Evolutionary conservation across 2,329 filamentous ascomycete genomes (phyloP), one percentile per base, ranked within the genome.

Genomic region (Fusarium verrucosum): DNA sequence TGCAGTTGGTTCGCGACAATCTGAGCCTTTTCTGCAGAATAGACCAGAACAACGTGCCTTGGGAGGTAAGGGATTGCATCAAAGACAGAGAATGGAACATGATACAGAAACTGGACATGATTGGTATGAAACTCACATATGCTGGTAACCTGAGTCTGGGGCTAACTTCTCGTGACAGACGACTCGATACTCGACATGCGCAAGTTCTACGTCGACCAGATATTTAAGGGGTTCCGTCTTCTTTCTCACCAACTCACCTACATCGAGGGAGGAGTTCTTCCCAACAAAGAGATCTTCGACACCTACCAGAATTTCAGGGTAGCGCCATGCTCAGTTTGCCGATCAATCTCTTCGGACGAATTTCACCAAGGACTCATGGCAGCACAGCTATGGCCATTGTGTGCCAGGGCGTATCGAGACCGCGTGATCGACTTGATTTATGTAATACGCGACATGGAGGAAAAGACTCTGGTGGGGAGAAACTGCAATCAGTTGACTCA

Each of bases 401-500:
- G 19, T 13, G 22, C 43, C 9, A 20, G 10, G 10, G 23, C 46
- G 9, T 63, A 63, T 32, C 10, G 7, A 13, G 52, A 20, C 5
- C 42, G 50, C n/a, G 22, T 65, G 16, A 35, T 56, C 3, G 52
- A 42, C 10, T 20, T 70, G 9, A 36, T 70, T 13, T 26, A 25
- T 7, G 19, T 9, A 5, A 41, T 65, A 14, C 16, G 37, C 7
- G 22, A 26, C 13, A 56, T 50, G 11, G 55, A 43, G 22, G 22
- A 30, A n/a, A 28, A 26, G 3, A 53, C 47, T 25, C 28, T 41
- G 9, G 10, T 46, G 16, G 14, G 19, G 17, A n/a, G 20, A 9
- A 8, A 42, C 8, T 68, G 61, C 38, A 68, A 52, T 16, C 61
- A 62, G 23, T n/a, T 60, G 10, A 25, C 37, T 4, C 65, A 68